Base-by-base conservation (phyloP, 23 red algal species). In the Gracilaria domingensis region DNA sequence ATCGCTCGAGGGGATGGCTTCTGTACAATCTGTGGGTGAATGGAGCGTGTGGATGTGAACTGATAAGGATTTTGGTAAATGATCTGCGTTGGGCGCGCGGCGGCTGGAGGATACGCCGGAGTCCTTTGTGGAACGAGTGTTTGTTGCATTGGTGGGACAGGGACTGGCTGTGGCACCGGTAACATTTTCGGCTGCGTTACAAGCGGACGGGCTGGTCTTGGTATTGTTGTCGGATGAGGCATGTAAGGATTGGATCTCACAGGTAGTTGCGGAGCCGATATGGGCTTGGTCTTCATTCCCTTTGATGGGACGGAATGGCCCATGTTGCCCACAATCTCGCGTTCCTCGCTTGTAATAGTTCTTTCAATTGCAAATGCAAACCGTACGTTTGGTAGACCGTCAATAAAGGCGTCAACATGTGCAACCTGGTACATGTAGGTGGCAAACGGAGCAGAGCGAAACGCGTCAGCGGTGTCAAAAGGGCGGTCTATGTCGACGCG, bases 361-460 rank as follows among this genome's bases (percentile, higher is more conserved):
- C 87, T 71, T 36, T 90, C 87, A 9, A 90, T 90, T 11, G 87
- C 71, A 64, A 90, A 90, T 12, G 87, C 87, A 36, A 90, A 81
- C 17, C 87, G 57, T 30, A 90, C 71, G 9, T 64, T 57, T 16
- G 87, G 76, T 28, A 79, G 18, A 26, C 54, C 87, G 2, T 90
- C 66, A 35, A 90, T 90, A 24, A 90, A 60, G 61, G 87, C 87
- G 58, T 90, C 87, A 26, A 90, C 75, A 12, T 90, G 71, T 21
- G 54, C 87, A 48, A 90, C 59, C 33, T 90, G 87, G 51, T 65
- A 90, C 87, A 90, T 90, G 23, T 47, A 81, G 16, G 87, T 90
- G 12, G 87, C 87, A 54, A 90, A 90, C 34, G 87, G 86, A 47
- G 74, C 75, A 26, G 87, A 90, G n/a, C 74, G 55, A 47, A 90